Evolutionary conservation across 768 basidiomycete genomes (phyloP), one percentile per base, ranked within the genome.

Genomic region (Leccinum longicurvipes): DNA sequence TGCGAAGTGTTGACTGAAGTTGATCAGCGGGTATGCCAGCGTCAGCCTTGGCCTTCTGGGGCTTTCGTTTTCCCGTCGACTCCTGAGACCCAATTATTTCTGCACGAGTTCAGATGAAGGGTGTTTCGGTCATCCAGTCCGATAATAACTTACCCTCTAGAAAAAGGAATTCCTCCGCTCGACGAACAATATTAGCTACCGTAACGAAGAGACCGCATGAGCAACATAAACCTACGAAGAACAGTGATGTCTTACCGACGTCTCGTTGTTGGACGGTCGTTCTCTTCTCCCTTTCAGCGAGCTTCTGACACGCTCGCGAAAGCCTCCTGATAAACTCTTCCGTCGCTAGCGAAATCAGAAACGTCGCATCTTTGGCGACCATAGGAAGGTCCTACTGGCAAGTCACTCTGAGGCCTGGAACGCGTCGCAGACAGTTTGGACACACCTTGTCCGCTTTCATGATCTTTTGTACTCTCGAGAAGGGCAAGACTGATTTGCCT

Each of bases 311-410:
- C 6, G 89, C 87, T 54, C 87, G 82, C 29, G 82, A 79, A 27
- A 95, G 73, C 49, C 85, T 80, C 68, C 82, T 85, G 51, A 95
- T 86, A 60, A 96, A 95, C 69, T 92, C 87, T 72, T 96, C 93
- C 53, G 93, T 86, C 6, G 92, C 92, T 25, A 92, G 74, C 21
- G 89, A 84, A 46, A 95, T 86, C 58, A 93, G 72, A 61, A 91
- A 84, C 0, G 83, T 80, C 23, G 91, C 91, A 51, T 95, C 93
- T 66, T 78, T 85, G 11, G 86, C 84, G 5, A 91, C 76, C 41
- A 84, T 83, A 0, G 88, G 85, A 50, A 93, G 79, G 45, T 92
- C 90, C 90, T 92, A 48, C 27, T 29, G 25, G 14, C 45, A 23
- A 23, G 42, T 44, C 21, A 44, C 21, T 15, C 39, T n/a, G 8